A percentile compares a stretch with the other conserved stretches of the same genome.
Evolutionary conservation across 352 stramenopile species (phyloP).

Genomic region (Phytophthora ramorum): DNA sequence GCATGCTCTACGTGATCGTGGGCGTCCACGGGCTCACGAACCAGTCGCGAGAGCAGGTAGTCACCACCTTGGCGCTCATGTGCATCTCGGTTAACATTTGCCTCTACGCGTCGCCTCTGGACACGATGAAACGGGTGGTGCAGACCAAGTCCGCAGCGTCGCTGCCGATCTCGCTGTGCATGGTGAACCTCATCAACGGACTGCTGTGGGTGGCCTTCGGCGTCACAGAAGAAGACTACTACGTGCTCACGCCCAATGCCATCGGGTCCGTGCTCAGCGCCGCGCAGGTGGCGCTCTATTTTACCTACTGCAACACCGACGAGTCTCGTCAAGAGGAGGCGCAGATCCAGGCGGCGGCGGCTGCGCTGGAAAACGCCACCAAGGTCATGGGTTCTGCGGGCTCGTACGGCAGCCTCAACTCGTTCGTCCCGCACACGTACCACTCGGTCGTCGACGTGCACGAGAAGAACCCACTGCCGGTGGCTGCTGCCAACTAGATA

Average conservation of each 20-base stretch:
- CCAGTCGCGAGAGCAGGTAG: conserved; percentile 40
- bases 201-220: conserved; percentile 57
- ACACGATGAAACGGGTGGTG: conserved; percentile 51
- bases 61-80: conserved; percentile 42
- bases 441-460: conserved; percentile 23
- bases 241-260: conserved; percentile 48
- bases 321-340: conserved; percentile 28
- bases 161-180: conserved; percentile 55
- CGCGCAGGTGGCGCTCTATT: conserved; percentile 51
- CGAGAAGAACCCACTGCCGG: conserved; percentile 31
- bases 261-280: conserved; percentile 50
- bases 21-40: conserved; percentile 29
- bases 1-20: conserved; percentile 39
- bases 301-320: conserved; percentile 42
- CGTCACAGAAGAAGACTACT: conserved; percentile 45
- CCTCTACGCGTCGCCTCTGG: conserved; percentile 56
- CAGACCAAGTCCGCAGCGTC: conserved; percentile 51
- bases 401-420: conserved; percentile 31
- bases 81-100: conserved; percentile 50
- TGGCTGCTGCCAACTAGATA: conserved; percentile 35
- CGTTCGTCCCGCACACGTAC: conserved; percentile 16
- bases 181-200: conserved; percentile 54
- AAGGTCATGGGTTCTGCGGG: conserved; percentile 10
- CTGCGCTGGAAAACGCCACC: conserved; percentile 19
- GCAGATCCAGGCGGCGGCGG: conserved; percentile 25